Evolutionary conservation across 768 basidiomycete species (phyloP).

Genomic region (Russula emetica): DNA sequence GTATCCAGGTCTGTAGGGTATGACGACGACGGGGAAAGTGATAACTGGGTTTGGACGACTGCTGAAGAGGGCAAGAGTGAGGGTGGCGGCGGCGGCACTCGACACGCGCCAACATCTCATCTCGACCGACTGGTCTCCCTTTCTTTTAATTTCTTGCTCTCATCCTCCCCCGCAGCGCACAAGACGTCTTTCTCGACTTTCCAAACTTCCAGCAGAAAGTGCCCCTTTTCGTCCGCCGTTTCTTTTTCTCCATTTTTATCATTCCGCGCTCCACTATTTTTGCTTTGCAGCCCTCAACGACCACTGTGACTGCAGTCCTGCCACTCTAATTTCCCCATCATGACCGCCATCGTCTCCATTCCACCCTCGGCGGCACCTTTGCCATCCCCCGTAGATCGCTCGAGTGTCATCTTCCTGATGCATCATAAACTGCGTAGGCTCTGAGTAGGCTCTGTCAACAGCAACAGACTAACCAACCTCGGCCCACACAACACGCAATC

Average conservation of each 20-base stretch:
- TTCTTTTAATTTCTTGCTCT: background rate
- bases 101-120: background rate
- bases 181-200: background rate
- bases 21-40: no score
- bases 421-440: no score
- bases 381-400: slow-evolving; percentile 14
- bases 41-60: no score
- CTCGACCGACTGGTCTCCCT: background rate
- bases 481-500: no score
- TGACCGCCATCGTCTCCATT: slow-evolving; percentile 11
- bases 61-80: no score
- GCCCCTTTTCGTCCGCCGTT: background rate
- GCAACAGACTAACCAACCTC: no score
- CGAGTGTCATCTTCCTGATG: slow-evolving; percentile 25
- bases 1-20: no score
- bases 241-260: background rate
- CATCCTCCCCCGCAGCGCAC: background rate
- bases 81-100: no score
- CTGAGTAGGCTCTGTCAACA: no score
- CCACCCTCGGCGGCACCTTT: background rate
- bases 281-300: no score
- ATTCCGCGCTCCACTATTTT: background rate
- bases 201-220: no score
- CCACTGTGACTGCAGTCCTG: background rate
- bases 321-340: background rate